Evolutionary conservation across 2,329 filamentous ascomycete genomes (phyloP), one percentile per base, ranked within the genome.

Genomic region (Basipetospora chlamydospora): DNA sequence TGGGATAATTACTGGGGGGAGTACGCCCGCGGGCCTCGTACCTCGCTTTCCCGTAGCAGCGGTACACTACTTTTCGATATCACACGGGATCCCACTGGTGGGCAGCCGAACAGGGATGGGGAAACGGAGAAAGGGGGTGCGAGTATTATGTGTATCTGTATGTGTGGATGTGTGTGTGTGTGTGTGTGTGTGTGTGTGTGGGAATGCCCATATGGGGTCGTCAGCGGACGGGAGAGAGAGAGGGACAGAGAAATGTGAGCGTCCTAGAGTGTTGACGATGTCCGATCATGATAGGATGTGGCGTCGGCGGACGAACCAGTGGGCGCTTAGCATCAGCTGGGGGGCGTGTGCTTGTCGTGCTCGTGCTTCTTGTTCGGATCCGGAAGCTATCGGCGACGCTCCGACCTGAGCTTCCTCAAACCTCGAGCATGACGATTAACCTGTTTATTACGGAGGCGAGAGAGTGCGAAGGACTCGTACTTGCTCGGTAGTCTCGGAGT

Each of bases 271-370:
- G 28, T 13, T n/a, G 35, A 16, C 12, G 18, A 29, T 17, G 28
- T 16, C 28, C 22, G 26, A 28, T 21, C 18, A 26, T 32, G 35
- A 37, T 37, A 37, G 35, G 35, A 26, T 20, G 35, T 31, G 35
- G 28, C 20, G 20, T 18, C 13, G 28, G 21, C 28, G 8, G 28
- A 18, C 21, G 35, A 25, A 16, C 35, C 21, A 37, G 35, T 37
- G 35, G 35, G 35, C 35, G 35, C 35, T 37, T 37, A 37, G 20
- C n/a, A 32, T 21, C 13, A 17, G 16, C 29, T 31, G 13, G 29
- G 29, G 29, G 13, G 29, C 17, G 29, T 17, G 29, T 15, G 7
- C 16, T 30, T 15, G 33, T 17, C 12, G 17, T 8, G 33, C n/a
- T n/a, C n/a, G n/a, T n/a, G n/a, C n/a, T n/a, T n/a, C n/a, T n/a